Evolutionary conservation across 306 rosid species (phyloP), one percentile per base, ranked within the genome.

Genomic region (Rubus parviflorus): DNA sequence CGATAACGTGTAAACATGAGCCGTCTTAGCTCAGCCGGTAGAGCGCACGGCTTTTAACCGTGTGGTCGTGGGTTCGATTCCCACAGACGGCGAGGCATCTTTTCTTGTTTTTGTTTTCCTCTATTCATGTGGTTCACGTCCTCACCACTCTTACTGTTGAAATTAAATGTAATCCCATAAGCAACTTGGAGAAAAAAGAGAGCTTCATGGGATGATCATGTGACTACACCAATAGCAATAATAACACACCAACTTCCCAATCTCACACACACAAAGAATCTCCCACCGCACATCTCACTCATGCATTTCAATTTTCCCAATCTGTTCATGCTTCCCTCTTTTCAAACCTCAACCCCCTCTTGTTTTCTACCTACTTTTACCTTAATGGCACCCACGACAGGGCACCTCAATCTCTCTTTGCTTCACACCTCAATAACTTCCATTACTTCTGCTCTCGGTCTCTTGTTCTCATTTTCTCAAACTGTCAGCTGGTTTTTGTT

Each of bases 41-140:
- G 96, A 90, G 89, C 93, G 91, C 91, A 88, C 89, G 87, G 87
- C 83, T 81, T 81, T 84, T 84, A 84, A 81, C 82, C 85, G 81
- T 76, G 82, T 84, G 85, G 84, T 84, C 85, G 85, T 81, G 92
- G 95, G 96, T 90, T 88, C 93, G 91, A 90, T 88, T 86, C 90
- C 94, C 94, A 88, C 94, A 86, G 90, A 74, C 91, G 91, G 91
- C 91, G 43, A 30, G 0, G 0, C 3, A 10, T 0, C 10, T 25
- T 19, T 11, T 10, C 9, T 7, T 40, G 2, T 2, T 68, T 72
- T 20, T 4, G 16, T 41, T 38, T 43, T 52, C 25, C 37, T 15
- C 2, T 22, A 79, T 75, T 91, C 77, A 88, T 87, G 89, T 82
- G 30, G 52, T 77, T 94, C 97, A 90, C 91, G 90, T 78, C 86